A percentile compares a stretch with the other conserved stretches of the same genome.
Conservation (phyloP, 2,329 filamentous ascomycete genomes). For the Xylaria sp. region DNA sequence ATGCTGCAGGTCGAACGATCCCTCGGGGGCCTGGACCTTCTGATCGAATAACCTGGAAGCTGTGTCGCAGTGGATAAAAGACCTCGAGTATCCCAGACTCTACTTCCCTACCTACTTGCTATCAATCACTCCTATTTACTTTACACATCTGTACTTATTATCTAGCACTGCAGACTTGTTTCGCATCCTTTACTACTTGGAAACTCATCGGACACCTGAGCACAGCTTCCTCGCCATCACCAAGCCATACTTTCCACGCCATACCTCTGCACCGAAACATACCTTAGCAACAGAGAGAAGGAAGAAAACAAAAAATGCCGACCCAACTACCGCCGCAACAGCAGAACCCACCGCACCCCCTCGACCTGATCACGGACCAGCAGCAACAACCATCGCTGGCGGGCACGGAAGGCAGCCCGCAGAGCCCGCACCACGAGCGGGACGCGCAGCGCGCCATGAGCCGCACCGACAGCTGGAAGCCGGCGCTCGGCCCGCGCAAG, state of each 20-base stretch:
- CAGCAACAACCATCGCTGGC: background rate
- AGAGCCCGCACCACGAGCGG: slow-evolving; percentile 35
- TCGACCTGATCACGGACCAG: slow-evolving; percentile 9
- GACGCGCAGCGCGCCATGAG: slow-evolving; percentile 43
- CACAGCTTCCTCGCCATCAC: no score
- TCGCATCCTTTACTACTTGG: no score
- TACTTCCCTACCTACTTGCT: background rate
- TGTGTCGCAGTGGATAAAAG: slow-evolving; percentile 8
- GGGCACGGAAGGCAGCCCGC: no score
- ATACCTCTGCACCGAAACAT: no score
- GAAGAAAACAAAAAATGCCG: background rate
- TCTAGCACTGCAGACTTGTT: no score
- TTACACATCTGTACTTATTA: no score
- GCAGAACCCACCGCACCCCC: background rate
- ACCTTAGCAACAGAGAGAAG: background rate
- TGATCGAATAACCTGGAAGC: slow-evolving; percentile 1
- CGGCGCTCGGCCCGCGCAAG: slow-evolving; percentile 45
- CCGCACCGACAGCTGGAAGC: slow-evolving; percentile 49
- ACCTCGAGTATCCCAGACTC: slow-evolving; percentile 3
- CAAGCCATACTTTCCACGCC: no score
- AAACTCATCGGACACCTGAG: no score
- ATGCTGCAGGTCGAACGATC: slow-evolving; percentile 23
- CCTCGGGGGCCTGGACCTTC: slow-evolving; percentile 20
- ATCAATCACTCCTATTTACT: background rate
- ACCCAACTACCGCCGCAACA: background rate